These are phyloP conservation scores for Oryza rufipogon DNA, from an alignment of 176 grass and related monocot species.

Conservation along the genomic window DNA sequence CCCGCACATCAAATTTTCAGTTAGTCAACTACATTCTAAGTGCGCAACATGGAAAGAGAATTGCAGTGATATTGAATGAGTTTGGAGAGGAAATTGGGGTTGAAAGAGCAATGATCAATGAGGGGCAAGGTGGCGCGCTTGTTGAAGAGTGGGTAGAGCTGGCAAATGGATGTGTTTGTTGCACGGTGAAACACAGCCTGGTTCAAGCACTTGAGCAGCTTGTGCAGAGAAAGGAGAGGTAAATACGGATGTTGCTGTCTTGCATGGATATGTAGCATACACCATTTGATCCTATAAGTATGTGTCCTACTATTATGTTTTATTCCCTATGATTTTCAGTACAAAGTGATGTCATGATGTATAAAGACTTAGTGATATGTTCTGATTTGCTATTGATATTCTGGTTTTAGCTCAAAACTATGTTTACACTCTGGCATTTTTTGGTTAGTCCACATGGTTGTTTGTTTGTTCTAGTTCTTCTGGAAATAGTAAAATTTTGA, in stretches of 20 bases:
- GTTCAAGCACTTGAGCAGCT: constrained; percentile 98
- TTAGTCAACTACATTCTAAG: constrained; percentile 89
- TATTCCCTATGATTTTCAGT: constrained; percentile 15
- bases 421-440: background rate
- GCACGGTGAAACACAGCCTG: constrained; percentile 91
- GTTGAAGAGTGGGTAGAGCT: constrained; percentile 98
- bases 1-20: constrained; percentile 50
- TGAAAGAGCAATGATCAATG: constrained; percentile 97
- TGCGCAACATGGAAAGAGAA: constrained; percentile 82
- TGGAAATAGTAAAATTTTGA: background rate
- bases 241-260: constrained; percentile 23
- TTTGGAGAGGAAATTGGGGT: constrained; percentile 97
- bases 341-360: background rate
- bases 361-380: constrained; percentile 6
- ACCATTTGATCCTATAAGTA: background rate
- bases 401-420: background rate
- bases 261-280: background rate
- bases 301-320: background rate
- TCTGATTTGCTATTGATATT: background rate
- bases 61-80: constrained; percentile 91
- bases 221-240: constrained; percentile 90
- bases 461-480: constrained; percentile 6
- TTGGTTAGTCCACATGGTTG: constrained; percentile 13
- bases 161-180: constrained; percentile 96
- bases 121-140: constrained; percentile 82